Evolutionary conservation across 2,329 filamentous ascomycete genomes (phyloP), one percentile per base, ranked within the genome.

Genomic region (Amesomyces nigricolor): DNA sequence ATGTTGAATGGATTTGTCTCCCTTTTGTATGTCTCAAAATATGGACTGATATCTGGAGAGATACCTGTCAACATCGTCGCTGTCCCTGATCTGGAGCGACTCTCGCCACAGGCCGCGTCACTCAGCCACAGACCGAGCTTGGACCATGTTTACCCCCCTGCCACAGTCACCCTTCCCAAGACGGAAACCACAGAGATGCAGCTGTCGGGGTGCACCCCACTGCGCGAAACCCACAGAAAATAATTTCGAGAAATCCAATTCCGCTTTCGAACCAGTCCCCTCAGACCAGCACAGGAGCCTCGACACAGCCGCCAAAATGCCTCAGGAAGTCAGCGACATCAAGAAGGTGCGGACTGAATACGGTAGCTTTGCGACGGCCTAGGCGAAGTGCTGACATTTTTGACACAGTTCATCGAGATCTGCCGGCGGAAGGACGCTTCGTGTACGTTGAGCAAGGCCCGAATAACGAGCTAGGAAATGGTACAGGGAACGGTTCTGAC

Each of bases 391-490:
- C 64, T 65, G 57, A 66, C 61, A 52, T 51, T 16, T 53, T 57
- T 53, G 14, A 38, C n/a, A 9, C 76, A 96, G 85, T 99, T 99
- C 89, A 95, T 99, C 78, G 94, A 97, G 88, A 96, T 99, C 85
- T 96, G 89, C 87, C 88, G 92, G 79, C 89, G 94, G 77, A 95
- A 96, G 84, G 95, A 99, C 86, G 94, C 94, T 76, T 95, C 89
- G 75, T 96, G 94, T 99, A 89, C 72, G 91, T 91, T 54, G 56
- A 57, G 50, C 56, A 37, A 42, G 35, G 58, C 56, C 40, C 38
- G 35, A 42, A 9, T 9, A 11, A 42, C 54, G 44, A 62, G 64
- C 42, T 39, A 59, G 47, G 44, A 51, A 42, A 44, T 49, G 14
- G 40, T 42, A 13, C 19, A 47, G 48, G 47, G 22, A 10, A 10